Base-by-base conservation (phyloP, 306 rosid genomes). In the Herpetospermum pedunculosum region DNA sequence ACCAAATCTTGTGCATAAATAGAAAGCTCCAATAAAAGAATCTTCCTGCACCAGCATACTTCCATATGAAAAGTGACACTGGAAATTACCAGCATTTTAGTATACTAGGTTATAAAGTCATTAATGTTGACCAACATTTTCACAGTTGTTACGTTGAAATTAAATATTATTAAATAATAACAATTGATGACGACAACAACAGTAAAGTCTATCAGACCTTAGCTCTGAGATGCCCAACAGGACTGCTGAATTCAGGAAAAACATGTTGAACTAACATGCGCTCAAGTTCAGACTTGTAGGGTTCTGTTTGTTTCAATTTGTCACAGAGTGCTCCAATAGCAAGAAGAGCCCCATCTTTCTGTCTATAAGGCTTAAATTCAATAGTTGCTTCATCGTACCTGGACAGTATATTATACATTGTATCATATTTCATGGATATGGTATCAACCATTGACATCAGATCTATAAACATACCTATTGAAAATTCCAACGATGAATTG, bases 281-380 rank as follows among this genome's bases (percentile, higher is more conserved):
- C 88, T 93, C 98, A 58, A 93, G 96, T 85, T 90, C 94, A 48
- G 98, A 89, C 79, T 90, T 93, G 88, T 90, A 93, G 2, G 98
- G 98, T 41, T 93, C 98, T 12, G 92, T 85, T 83, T 93, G 98
- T 84, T 90, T 90, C 86, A 93, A 70, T 81, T 89, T 93, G 84
- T 93, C 98, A 81, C 98, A 93, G 73, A 93, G 96, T 41, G 98
- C 93, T 73, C 98, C 98, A 64, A 93, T 89, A 60, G 97, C 98
- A 84, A 93, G 98, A 64, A 93, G 97, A 28, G 98, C 97, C 37
- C 98, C 98, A 81, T 93, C 98, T 78, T 93, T 93, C 86, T 90
- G 93, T 62, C 97, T 87, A 52, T 93, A 93, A 30, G 92, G 93
- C 77, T 93, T 93, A 84, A 76, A 82, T 80, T 87, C 96, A 73